Evolutionary conservation across 345 rosid genomes (phyloP).

Genomic region (Eucalyptus tenuipes): DNA sequence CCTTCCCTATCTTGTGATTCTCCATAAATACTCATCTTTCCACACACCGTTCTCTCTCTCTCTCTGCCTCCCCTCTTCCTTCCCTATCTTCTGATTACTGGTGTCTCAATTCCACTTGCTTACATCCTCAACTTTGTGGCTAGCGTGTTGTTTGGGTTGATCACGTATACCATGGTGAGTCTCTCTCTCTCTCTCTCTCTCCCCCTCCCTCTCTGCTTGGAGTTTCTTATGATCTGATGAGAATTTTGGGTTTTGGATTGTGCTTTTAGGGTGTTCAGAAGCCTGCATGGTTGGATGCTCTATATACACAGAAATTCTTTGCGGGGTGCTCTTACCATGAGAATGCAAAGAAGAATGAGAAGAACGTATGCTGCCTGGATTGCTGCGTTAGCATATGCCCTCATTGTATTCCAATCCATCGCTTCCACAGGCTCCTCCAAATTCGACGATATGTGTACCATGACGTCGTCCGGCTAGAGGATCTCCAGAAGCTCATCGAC

Average conservation of each 20-base stretch:
- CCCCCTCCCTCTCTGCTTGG: not conserved
- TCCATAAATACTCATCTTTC: not conserved
- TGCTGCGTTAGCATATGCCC: conserved; percentile 91
- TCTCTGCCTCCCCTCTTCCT: not conserved
- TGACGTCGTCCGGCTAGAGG: conserved; percentile 91
- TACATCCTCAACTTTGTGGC: not conserved
- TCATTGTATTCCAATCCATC: conserved; percentile 82
- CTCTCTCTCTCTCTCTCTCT: not conserved
- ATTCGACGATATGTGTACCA: conserved; percentile 94
- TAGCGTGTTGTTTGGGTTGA: not conserved
- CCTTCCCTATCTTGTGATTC: conserved; percentile 27
- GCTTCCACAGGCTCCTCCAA: conserved; percentile 85
- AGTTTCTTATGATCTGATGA: not conserved
- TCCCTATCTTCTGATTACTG: conserved; percentile 8
- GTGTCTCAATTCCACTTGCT: not conserved
- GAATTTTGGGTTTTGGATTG: not conserved
- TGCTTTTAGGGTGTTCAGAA: conserved; percentile 47
- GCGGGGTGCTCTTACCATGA: conserved; percentile 68
- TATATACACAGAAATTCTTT: conserved; percentile 74
- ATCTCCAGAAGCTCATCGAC: conserved; percentile 81
- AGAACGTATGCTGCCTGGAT: conserved; percentile 84
- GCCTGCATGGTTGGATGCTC: conserved; percentile 94
- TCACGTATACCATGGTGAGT: not conserved
- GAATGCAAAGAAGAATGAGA: conserved; percentile 81
- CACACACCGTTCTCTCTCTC: conserved; percentile 9